Conservation (phyloP, 352 stramenopile genomes). For the Globisporangium paddicum region DNA sequence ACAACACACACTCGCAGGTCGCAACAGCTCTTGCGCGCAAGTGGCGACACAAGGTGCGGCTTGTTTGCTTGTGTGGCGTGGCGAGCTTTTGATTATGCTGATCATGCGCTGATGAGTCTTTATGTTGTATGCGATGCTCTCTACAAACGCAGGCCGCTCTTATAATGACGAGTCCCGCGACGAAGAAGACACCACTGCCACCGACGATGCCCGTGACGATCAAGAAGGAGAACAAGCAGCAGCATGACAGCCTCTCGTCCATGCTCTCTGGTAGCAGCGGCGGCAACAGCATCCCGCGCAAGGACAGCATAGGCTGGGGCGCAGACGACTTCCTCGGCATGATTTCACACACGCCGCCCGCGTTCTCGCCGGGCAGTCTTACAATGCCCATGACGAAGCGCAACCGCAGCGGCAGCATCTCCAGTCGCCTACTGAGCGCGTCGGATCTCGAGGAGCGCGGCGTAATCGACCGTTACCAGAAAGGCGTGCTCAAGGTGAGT, state of each 20-base stretch:
- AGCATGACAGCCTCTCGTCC: constrained; percentile 19
- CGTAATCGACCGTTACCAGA: constrained; percentile 88
- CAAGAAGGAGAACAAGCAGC: constrained; percentile 48
- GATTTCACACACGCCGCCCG: constrained; percentile 88
- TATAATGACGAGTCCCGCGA: constrained; percentile 18
- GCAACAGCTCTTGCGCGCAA: not conserved
- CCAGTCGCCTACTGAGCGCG: constrained; percentile 79
- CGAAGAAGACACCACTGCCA: constrained; percentile 43
- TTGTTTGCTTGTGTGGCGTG: not conserved
- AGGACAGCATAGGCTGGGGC: constrained; percentile 81
- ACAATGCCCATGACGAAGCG: constrained; percentile 88
- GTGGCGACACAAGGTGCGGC: not conserved
- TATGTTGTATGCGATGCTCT: not conserved
- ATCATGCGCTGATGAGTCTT: not conserved
- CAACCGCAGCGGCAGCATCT: constrained; percentile 79
- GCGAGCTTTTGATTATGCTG: not conserved
- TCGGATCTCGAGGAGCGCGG: constrained; percentile 88
- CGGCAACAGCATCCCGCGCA: constrained; percentile 43
- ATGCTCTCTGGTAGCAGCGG: constrained; percentile 25
- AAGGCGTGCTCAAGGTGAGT: constrained; percentile 84
- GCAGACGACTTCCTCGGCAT: constrained; percentile 84
- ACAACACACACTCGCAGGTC: not conserved
- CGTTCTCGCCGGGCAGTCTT: constrained; percentile 87
- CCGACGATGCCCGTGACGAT: constrained; percentile 65
- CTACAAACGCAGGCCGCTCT: not conserved